phyloP scores from a whole-genome alignment of 2,329 filamentous ascomycete species.

The Rutstroemia sp. region DNA sequence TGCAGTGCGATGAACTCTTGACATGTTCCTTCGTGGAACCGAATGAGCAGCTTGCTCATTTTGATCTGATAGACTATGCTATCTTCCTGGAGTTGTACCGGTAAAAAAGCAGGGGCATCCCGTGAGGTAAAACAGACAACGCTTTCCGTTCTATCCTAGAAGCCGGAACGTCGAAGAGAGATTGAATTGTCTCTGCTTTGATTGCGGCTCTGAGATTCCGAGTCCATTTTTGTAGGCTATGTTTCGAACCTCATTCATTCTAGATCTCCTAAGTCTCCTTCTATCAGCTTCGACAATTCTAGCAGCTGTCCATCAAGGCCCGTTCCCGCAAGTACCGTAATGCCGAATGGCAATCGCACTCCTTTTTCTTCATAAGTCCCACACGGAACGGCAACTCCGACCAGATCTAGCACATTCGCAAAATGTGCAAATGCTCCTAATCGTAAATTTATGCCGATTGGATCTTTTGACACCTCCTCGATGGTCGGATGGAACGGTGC shows the following conservation, averaged over 20 bases:
- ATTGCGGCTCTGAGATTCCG: too few relatives aligned
- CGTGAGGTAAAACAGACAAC: too few relatives aligned
- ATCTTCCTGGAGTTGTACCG: too few relatives aligned
- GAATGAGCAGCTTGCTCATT: too few relatives aligned
- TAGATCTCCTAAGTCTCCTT: slow-evolving; percentile 19
- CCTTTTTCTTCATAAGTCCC: slow-evolving; percentile 16
- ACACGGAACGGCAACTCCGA: slow-evolving; percentile 32
- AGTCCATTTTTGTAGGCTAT: too few relatives aligned
- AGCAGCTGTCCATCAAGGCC: slow-evolving; percentile 36
- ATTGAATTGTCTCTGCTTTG: too few relatives aligned
- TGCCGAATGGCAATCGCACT: slow-evolving; percentile 35
- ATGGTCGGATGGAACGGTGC: slow-evolving; percentile 41
- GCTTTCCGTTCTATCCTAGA: too few relatives aligned
- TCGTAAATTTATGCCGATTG: slow-evolving; percentile 40
- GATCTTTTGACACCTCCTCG: slow-evolving; percentile 41
- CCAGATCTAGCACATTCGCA: slow-evolving; percentile 48
- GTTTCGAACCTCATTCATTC: slow-evolving; percentile 1
- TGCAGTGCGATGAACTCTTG: too few relatives aligned
- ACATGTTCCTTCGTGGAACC: too few relatives aligned
- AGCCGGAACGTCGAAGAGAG: too few relatives aligned
- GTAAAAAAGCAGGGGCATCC: too few relatives aligned
- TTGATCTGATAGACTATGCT: too few relatives aligned
- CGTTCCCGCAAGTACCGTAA: slow-evolving; percentile 35
- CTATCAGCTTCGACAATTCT: slow-evolving; percentile 27
- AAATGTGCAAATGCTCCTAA: slow-evolving; percentile 46